Evolutionary conservation across 139 green algal species (phyloP), one percentile per base, ranked within the genome.

Genomic region (Ettlia oleoabundans): DNA sequence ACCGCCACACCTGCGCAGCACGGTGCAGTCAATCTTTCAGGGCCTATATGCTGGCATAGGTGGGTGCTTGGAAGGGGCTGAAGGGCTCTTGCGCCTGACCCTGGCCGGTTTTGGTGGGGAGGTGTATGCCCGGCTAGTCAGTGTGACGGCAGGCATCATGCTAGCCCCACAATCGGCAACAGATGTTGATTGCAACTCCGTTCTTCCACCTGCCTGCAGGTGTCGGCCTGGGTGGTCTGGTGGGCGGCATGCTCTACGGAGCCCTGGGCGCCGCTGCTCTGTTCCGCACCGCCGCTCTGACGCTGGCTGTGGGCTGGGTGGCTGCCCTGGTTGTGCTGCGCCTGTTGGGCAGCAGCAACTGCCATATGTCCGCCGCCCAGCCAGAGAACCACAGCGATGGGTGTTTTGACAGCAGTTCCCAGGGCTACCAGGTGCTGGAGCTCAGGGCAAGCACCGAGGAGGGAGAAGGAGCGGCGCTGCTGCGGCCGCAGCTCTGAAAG

Each of bases 31-130:
- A 28, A 40, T 86, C 9, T 86, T 79, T 22, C 21, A 28, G 51
- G 80, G 67, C 18, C 75, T 85, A 22, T 86, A 86, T 52, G 66
- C 69, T 0, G 81, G 81, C 9, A 63, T 86, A 22, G 81, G 81
- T 67, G 32, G 63, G 42, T n/a, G n/a, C n/a, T n/a, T n/a, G n/a
- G n/a, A n/a, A n/a, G n/a, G n/a, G n/a, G n/a, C n/a, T n/a, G n/a
- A n/a, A n/a, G n/a, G n/a, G n/a, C n/a, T n/a, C n/a, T n/a, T n/a
- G n/a, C n/a, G n/a, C n/a, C n/a, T n/a, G n/a, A n/a, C n/a, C n/a
- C n/a, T n/a, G n/a, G n/a, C n/a, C n/a, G n/a, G n/a, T n/a, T n/a
- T n/a, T n/a, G n/a, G n/a, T n/a, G n/a, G n/a, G n/a, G n/a, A n/a
- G n/a, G n/a, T n/a, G n/a, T n/a, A n/a, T n/a, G n/a, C n/a, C n/a